Percentiles rank a stretch among this genome's conserved stretches.
Evolutionary conservation across 1,284 basidiomycete genomes (phyloP).

Genomic region (Cryptococcus sp.): DNA sequence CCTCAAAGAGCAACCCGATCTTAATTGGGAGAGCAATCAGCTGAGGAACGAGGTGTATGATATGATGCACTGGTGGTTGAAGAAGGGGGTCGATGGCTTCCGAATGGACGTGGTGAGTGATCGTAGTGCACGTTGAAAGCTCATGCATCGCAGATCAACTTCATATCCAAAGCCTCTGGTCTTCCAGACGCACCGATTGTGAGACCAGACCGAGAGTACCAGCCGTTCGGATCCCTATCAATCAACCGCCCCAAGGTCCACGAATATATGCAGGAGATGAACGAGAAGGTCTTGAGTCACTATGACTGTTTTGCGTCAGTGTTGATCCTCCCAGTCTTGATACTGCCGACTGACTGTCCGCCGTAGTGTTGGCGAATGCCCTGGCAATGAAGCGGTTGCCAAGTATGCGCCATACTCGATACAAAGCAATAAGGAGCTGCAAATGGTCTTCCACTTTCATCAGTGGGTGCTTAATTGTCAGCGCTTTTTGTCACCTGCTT

Average conservation of each 20-base stretch:
- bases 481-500: too few relatives aligned
- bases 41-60: constrained; percentile 47
- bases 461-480: constrained; percentile 53
- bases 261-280: constrained; percentile 70
- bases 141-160: constrained; percentile 56
- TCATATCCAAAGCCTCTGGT: constrained; percentile 66
- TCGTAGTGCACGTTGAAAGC: neutral
- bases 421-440: constrained; percentile 64
- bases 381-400: constrained; percentile 60
- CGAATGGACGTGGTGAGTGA: constrained; percentile 40
- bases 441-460: constrained; percentile 58
- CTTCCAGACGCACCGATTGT: constrained; percentile 67
- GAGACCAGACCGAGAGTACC: constrained; percentile 60
- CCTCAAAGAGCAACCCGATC: constrained; percentile 55
- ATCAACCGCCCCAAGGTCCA: constrained; percentile 68
- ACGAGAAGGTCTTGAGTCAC: constrained; percentile 60
- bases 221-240: constrained; percentile 62
- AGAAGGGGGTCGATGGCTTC: constrained; percentile 57
- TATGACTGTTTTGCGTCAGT: constrained; percentile 37
- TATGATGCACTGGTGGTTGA: constrained; percentile 57
- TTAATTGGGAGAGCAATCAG: constrained; percentile 53
- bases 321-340: neutral
- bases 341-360: neutral
- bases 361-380: constrained; percentile 63
- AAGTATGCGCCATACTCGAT: constrained; percentile 64